Percentiles rank a stretch among this genome's conserved stretches.
Conservation (phyloP, 2,329 filamentous ascomycete species). For the Colletotrichum melonis region DNA sequence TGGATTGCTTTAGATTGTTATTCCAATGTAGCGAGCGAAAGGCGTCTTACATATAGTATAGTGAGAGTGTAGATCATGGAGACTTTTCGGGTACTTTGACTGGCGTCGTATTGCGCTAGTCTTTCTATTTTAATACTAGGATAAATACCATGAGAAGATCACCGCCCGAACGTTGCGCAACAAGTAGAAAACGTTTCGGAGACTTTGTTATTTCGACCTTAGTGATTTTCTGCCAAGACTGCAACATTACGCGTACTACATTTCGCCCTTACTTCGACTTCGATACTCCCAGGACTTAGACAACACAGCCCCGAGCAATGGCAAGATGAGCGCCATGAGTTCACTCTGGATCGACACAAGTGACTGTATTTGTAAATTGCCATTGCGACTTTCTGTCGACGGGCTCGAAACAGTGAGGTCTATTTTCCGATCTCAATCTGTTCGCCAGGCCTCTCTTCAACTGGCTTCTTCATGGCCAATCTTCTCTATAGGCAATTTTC, state of each 20-base stretch:
- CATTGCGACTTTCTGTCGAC: background rate
- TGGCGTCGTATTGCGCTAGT: background rate
- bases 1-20: background rate
- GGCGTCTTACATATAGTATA: background rate
- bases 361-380: background rate
- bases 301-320: background rate
- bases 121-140: background rate
- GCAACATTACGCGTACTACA: background rate
- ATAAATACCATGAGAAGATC: background rate
- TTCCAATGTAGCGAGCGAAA: background rate
- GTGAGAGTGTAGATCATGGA: background rate
- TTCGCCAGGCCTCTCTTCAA: background rate
- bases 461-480: background rate
- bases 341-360: background rate
- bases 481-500: background rate
- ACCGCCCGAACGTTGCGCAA: background rate
- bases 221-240: background rate
- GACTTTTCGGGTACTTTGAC: slow-evolving; percentile 21
- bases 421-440: background rate
- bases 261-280: background rate
- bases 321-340: background rate
- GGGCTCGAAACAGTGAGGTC: background rate
- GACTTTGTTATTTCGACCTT: background rate
- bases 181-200: background rate
- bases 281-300: background rate